Percentiles rank a stretch among this genome's conserved stretches.
phyloP scores from a whole-genome alignment of 2,329 filamentous ascomycete species.

The Didymella exigua region DNA sequence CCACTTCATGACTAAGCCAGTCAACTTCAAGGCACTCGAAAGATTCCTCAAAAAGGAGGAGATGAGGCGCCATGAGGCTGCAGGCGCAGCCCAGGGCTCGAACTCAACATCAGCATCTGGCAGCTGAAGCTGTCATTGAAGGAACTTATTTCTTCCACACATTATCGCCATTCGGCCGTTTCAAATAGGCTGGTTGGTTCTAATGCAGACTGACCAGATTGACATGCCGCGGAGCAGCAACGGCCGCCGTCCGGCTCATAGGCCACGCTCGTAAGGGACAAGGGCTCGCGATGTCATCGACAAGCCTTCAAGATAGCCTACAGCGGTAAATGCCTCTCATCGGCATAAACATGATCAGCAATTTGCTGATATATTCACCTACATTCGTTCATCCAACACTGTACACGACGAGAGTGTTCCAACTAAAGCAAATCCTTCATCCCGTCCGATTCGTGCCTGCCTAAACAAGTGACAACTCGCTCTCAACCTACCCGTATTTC shows the following conservation, averaged over 20 bases:
- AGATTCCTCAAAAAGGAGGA: constrained; percentile 21
- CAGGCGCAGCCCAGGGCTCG: not conserved
- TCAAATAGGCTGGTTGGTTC: not conserved
- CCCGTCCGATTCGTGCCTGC: not conserved
- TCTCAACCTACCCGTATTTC: not conserved
- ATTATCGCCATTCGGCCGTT: not conserved
- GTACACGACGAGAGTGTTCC: not conserved
- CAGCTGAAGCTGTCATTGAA: not conserved
- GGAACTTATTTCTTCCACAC: not conserved
- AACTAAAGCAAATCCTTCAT: not conserved
- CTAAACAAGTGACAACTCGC: not conserved
- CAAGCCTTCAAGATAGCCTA: not conserved
- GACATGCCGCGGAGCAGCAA: not conserved
- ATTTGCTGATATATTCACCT: not conserved
- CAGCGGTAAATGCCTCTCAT: not conserved
- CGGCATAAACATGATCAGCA: not conserved
- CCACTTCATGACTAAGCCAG: constrained; percentile 42
- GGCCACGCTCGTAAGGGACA: no score
- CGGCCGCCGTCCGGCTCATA: no score
- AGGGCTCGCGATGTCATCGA: not conserved
- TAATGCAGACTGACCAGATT: not conserved
- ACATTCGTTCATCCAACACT: not conserved
- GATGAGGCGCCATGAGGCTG: constrained; percentile 1
- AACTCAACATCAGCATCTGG: not conserved
- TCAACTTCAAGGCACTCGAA: constrained; percentile 35